phyloP scores from a whole-genome alignment of 2,329 filamentous ascomycete genomes.

The Hypocreales sp. region DNA sequence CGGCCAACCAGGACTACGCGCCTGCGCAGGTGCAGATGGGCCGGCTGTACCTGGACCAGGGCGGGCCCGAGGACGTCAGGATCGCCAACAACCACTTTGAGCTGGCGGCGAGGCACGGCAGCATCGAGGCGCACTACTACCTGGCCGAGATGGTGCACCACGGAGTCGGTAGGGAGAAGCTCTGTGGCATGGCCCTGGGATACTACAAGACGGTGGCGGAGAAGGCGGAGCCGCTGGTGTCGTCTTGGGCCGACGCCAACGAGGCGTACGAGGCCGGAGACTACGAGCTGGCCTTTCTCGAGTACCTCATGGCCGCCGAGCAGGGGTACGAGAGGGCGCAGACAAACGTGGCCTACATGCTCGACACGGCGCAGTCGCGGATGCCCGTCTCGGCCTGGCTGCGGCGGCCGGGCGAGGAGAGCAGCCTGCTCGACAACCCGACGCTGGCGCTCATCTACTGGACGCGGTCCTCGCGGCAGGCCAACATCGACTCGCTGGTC shows the following conservation, averaged over 20 bases:
- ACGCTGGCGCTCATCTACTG: constrained; percentile 74
- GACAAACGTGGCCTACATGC: constrained; percentile 75
- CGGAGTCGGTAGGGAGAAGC: constrained; percentile 64
- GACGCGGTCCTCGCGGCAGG: constrained; percentile 85
- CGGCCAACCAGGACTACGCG: constrained; percentile 69
- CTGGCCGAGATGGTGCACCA: constrained; percentile 75
- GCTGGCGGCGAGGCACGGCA: constrained; percentile 63
- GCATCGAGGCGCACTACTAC: constrained; percentile 85
- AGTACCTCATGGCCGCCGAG: constrained; percentile 77
- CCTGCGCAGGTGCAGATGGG: constrained; percentile 73
- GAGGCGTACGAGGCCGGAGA: constrained; percentile 67
- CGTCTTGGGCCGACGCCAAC: constrained; percentile 72
- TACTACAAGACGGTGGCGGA: constrained; percentile 76
- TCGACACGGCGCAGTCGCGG: constrained; percentile 54
- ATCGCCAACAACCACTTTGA: constrained; percentile 80
- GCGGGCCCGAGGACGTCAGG: constrained; percentile 49
- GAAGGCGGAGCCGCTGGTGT: constrained; percentile 56
- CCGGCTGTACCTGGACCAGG: constrained; percentile 74
- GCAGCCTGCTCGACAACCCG: constrained; percentile 32
- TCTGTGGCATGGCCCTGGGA: constrained; percentile 58
- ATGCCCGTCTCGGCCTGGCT: constrained; percentile 25
- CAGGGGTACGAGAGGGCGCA: constrained; percentile 84
- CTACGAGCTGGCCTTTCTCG: constrained; percentile 61
- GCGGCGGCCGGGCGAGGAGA: constrained; percentile 20
- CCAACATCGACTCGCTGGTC: constrained; percentile 83